Evolutionary conservation across 176 grass and related monocot species (phyloP).

Genomic region (Microstegium vimineum): DNA sequence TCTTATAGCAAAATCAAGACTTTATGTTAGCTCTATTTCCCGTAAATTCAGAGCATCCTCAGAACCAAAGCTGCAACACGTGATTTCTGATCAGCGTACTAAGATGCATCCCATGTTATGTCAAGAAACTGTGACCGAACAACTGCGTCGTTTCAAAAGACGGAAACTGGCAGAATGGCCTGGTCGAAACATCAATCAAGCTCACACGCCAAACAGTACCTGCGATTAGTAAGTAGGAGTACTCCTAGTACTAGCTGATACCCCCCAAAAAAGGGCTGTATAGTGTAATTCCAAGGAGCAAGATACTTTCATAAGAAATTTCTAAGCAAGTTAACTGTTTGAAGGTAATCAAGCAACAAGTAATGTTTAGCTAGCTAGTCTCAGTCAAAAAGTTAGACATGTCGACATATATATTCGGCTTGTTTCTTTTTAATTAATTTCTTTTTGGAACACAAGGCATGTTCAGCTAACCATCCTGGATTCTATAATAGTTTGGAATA

Average conservation of each 20-base stretch:
- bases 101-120: conserved; percentile 25
- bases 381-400: background rate
- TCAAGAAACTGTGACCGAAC: background rate
- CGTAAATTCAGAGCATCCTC: conserved; percentile 11
- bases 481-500: background rate
- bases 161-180: conserved; percentile 14
- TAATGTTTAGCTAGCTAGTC: background rate
- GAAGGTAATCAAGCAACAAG: background rate
- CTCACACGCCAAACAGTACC: conserved; percentile 31
- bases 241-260: too few species aligned
- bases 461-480: background rate
- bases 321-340: background rate
- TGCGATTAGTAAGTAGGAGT: too few species aligned
- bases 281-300: background rate
- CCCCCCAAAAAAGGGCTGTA: background rate
- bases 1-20: background rate
- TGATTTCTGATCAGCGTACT: conserved; percentile 30
- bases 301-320: background rate
- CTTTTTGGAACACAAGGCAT: background rate
- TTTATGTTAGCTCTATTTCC: background rate
- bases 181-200: conserved; percentile 29
- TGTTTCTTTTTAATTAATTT: background rate
- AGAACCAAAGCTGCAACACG: conserved; percentile 21
- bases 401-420: background rate
- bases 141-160: background rate